Base-by-base conservation (phyloP, 441 rosid species). In the Gossypium schwendimanii region DNA sequence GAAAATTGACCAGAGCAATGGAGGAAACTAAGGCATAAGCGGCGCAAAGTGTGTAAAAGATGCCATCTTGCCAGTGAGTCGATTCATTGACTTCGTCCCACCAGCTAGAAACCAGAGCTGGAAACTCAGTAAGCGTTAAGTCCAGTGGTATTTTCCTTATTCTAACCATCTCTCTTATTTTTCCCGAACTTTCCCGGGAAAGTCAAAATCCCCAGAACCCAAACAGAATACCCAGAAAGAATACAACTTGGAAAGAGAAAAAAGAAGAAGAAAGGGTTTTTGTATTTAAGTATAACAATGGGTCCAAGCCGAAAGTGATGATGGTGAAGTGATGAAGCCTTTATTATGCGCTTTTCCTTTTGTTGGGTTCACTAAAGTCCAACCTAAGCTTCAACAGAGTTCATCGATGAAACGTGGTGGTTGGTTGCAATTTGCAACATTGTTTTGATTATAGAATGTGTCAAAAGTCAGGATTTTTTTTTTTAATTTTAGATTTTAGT, bases 31-130 rank as follows among this genome's bases (percentile, higher is more conserved):
- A 81, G n/a, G 89, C 90, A 77, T 87, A 92, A 80, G 94, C 87
- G 57, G 83, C 96, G 67, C 89, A 89, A 24, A 92, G 96, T 74
- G 89, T 70, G 80, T 80, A 92, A 77, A 89, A 92, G 77, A 92
- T 84, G 79, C 88, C 93, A 75, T 92, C 93, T 72, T 92, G 97
- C 94, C 94, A 92, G 65, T 69, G 79, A 75, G 79, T 71, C 6
- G 96, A 87, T 7, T 73, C 76, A 44, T 73, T 73, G 54, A 73
- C 41, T 15, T 63, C 71, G 28, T 75, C 74, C 81, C 81, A 79
- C 81, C 78, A 77, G 4, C 6, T 55, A 55, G 67, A 63, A 8
- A 69, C 45, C 71, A 77, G 2, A 24, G 78, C 73, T 28, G 47
- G 76, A 6, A 69, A 4, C 58, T 75, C 81, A 52, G 68, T 8